Conservation (phyloP, 805 yeast species). For the Ogataea salicorniae region DNA sequence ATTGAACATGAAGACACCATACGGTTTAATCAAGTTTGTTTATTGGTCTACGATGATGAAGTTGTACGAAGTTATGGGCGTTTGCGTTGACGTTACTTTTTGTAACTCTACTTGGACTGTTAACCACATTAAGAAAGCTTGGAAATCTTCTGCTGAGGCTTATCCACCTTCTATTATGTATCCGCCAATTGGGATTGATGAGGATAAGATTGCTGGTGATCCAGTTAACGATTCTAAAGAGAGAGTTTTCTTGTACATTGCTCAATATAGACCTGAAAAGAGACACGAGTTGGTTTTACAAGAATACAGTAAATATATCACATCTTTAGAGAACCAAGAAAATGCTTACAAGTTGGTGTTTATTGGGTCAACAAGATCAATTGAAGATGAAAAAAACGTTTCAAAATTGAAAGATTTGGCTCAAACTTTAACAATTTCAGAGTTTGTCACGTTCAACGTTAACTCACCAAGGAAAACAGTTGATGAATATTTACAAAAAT, state of each 20-base stretch:
- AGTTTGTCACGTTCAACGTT: conserved; percentile 35
- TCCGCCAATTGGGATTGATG: conserved; percentile 86
- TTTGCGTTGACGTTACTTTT: conserved; percentile 57
- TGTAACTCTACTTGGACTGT: conserved; percentile 92
- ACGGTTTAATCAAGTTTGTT: conserved; percentile 37
- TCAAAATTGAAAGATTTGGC: conserved; percentile 41
- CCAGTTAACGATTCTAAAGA: conserved; percentile 25
- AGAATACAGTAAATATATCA: conserved; percentile 56
- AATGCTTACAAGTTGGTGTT: conserved; percentile 56
- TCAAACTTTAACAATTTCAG: conserved; percentile 36
- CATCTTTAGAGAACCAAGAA: background rate
- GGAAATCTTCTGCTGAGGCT: conserved; percentile 43
- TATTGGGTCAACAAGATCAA: conserved; percentile 79
- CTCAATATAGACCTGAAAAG: conserved; percentile 95
- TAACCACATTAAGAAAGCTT: conserved; percentile 62
- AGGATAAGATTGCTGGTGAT: conserved; percentile 19
- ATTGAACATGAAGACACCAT: conserved; percentile 30
- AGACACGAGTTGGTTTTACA: conserved; percentile 68
- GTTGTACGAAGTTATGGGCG: conserved; percentile 62
- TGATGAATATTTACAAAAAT: conserved; percentile 43
- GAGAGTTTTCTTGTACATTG: conserved; percentile 54
- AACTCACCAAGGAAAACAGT: conserved; percentile 73
- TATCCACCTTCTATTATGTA: conserved; percentile 48
- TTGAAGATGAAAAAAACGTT: conserved; percentile 59
- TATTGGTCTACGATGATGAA: conserved; percentile 73